A percentile compares a stretch with the other conserved stretches of the same genome.
phyloP scores from a whole-genome alignment of 177 flowering plant genomes.

The Vitis hybrid region DNA sequence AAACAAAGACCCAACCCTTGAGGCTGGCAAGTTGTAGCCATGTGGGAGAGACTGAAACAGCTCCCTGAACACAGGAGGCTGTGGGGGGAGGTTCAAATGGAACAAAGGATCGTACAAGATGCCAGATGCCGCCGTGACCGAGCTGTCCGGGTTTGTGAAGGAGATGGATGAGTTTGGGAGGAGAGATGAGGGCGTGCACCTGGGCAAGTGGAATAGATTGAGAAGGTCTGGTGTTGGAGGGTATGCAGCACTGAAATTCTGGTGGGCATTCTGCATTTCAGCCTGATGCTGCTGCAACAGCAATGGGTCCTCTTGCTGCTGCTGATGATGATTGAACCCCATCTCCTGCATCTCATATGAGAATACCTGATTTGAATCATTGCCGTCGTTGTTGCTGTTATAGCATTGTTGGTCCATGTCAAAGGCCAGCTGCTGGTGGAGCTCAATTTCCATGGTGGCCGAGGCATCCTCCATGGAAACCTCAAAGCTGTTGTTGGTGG shows the following conservation, averaged over 20 bases:
- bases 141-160: conserved; percentile 25
- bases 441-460: conserved; percentile 26
- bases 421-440: conserved; percentile 33
- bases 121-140: conserved; percentile 13
- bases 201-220: conserved; percentile 53
- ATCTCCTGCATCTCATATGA: conserved; percentile 24
- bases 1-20: conserved; percentile 39
- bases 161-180: conserved; percentile 39
- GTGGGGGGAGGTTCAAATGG: conserved; percentile 73
- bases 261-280: conserved; percentile 9
- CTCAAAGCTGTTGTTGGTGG: conserved; percentile 8
- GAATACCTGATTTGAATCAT: conserved; percentile 12
- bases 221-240: conserved; percentile 51
- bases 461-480: conserved; percentile 30
- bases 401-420: conserved; percentile 24
- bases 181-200: conserved; percentile 29
- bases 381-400: neutral
- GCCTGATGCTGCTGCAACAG: neutral
- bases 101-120: conserved; percentile 54
- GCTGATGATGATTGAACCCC: neutral
- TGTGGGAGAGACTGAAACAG: conserved; percentile 63
- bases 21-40: conserved; percentile 34
- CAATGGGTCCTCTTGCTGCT: conserved; percentile 10
- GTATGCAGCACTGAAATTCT: conserved; percentile 17
- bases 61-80: conserved; percentile 66